These are phyloP conservation scores for Scedosporium boydii DNA, from an alignment of 2,329 filamentous ascomycete species.

Conservation along the genomic window DNA sequence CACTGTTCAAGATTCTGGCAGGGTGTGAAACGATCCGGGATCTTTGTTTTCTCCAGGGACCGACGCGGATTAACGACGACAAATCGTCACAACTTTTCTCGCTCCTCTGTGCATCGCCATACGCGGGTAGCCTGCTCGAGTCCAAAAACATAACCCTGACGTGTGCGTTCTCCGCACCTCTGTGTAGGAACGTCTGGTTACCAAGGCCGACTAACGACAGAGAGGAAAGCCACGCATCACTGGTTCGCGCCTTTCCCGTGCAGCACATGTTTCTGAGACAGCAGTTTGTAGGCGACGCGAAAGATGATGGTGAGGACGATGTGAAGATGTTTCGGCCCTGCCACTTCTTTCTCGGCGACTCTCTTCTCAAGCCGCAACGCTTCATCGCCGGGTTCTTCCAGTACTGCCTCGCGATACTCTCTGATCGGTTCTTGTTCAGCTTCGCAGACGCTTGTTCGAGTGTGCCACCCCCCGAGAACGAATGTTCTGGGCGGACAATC, in stretches of 20 bases:
- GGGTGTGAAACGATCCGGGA: not conserved
- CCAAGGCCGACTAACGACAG: not conserved
- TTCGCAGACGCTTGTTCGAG: not conserved
- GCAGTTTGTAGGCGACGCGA: not conserved
- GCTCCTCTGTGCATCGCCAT: not conserved
- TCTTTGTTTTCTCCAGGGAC: conserved; percentile 3
- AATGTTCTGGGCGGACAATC: not conserved
- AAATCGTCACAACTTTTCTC: not conserved
- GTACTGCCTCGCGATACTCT: conserved; percentile 1
- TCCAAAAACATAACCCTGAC: conserved; percentile 1
- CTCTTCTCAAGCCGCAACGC: not conserved
- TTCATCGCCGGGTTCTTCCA: conserved; percentile 1
- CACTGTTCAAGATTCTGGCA: not conserved
- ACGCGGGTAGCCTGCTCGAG: not conserved
- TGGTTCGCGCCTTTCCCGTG: not conserved
- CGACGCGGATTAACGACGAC: not conserved
- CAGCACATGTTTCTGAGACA: conserved; percentile 8
- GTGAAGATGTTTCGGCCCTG: conserved; percentile 2
- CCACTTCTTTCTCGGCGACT: conserved; percentile 6
- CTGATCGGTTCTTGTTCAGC: not conserved
- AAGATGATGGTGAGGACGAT: not conserved
- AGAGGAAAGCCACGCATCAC: not conserved
- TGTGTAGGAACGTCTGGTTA: not conserved
- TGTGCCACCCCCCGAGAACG: not conserved
- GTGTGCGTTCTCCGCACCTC: conserved; percentile 5